These are phyloP conservation scores for Flaveria sonorensis DNA, from an alignment of 129 eudicot genomes.

Conservation along the genomic window DNA sequence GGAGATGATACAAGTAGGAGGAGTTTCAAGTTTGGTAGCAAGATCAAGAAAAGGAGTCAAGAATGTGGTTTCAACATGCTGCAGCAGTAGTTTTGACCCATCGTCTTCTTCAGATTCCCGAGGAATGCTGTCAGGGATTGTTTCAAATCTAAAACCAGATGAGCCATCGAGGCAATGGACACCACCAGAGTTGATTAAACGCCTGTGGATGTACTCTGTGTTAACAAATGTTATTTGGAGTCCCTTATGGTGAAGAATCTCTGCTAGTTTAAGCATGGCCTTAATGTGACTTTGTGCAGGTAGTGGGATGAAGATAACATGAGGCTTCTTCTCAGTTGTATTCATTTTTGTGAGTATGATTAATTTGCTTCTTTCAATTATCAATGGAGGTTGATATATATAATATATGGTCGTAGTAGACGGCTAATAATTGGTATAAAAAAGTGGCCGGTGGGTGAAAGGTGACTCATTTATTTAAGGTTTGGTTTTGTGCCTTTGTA, in stretches of 20 bases:
- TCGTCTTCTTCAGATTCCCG: background rate
- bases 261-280: conserved; percentile 21
- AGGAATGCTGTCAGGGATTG: conserved; percentile 15
- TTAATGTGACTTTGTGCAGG: conserved; percentile 19
- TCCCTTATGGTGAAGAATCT: conserved; percentile 20
- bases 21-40: background rate
- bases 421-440: background rate
- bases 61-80: conserved; percentile 10
- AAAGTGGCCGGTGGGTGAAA: too few relatives aligned
- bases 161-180: conserved; percentile 1
- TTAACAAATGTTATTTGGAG: conserved; percentile 9
- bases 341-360: background rate
- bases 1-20: background rate
- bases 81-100: background rate
- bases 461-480: background rate
- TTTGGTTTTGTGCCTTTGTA: background rate
- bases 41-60: conserved; percentile 16
- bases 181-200: background rate
- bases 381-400: background rate
- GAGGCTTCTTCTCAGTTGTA: background rate
- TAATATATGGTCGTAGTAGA: background rate
- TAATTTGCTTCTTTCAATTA: too few relatives aligned
- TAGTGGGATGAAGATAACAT: conserved; percentile 5
- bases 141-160: conserved; percentile 2
- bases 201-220: conserved; percentile 3